Conservation (phyloP, 805 yeast genomes). For the Saitoella complicata region DNA sequence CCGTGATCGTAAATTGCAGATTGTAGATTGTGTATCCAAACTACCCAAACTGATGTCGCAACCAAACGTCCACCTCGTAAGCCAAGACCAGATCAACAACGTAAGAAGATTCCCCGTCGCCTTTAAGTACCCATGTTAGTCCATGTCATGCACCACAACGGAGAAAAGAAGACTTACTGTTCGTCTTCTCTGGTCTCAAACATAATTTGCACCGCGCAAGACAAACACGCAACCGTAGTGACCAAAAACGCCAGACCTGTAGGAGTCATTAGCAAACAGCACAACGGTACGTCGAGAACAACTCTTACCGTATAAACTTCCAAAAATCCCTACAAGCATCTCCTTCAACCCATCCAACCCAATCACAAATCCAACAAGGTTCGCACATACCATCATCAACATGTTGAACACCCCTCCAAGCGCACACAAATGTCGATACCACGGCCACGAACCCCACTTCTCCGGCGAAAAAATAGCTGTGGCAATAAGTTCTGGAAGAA, state of each 20-base stretch:
- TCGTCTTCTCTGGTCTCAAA: conserved; percentile 82
- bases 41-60: no score
- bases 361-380: conserved; percentile 83
- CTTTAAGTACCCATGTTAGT: no score
- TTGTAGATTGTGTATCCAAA: no score
- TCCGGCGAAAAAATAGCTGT: conserved; percentile 26
- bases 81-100: no score
- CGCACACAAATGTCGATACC: conserved; percentile 75
- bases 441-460: conserved; percentile 24
- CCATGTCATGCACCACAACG: no score
- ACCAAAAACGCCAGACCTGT: conserved; percentile 25
- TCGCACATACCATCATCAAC: conserved; percentile 98
- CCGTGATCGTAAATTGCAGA: no score
- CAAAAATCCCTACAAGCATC: conserved; percentile 52
- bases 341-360: conserved; percentile 71
- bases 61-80: no score
- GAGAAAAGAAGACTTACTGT: conserved; percentile 18
- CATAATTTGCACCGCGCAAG: conserved; percentile 83
- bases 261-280: neutral
- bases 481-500: conserved; percentile 69
- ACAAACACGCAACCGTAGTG: conserved; percentile 51
- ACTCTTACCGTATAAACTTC: conserved; percentile 43
- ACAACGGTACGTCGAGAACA: neutral
- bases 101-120: no score
- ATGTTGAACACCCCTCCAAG: conserved; percentile 76